Evolutionary conservation across 108 stramenopile genomes (phyloP).

Genomic region (Chaetoceros tenuissimus): DNA sequence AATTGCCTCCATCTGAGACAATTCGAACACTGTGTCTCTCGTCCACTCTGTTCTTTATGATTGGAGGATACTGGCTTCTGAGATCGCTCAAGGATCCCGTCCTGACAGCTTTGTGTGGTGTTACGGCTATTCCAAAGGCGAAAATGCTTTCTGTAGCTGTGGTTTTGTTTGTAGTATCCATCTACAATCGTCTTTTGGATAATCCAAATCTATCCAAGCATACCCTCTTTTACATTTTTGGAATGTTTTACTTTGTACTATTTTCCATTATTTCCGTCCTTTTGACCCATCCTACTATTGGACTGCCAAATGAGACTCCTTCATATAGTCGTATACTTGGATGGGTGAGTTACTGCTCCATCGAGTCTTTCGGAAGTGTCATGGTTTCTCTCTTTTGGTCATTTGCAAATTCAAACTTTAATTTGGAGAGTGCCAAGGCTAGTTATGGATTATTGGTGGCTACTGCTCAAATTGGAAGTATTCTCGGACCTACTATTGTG

Average conservation of each 20-base stretch:
- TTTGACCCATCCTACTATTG: slow-evolving; percentile 80
- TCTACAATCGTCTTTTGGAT: slow-evolving; percentile 91
- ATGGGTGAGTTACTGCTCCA: slow-evolving; percentile 93
- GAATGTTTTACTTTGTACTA: slow-evolving; percentile 81
- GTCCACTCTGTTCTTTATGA: slow-evolving; percentile 94
- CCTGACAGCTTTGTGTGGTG: slow-evolving; percentile 89
- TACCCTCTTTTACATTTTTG: slow-evolving; percentile 93
- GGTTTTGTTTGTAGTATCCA: slow-evolving; percentile 80
- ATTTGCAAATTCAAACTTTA: slow-evolving; percentile 88
- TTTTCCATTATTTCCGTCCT: slow-evolving; percentile 72
- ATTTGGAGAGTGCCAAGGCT: slow-evolving; percentile 87
- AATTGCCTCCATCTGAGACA: slow-evolving; percentile 74
- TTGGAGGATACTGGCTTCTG: slow-evolving; percentile 96
- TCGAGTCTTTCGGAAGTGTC: slow-evolving; percentile 94
- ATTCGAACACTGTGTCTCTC: slow-evolving; percentile 82
- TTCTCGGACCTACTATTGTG: slow-evolving; percentile 90
- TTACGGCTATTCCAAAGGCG: slow-evolving; percentile 87
- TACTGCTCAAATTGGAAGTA: slow-evolving; percentile 88
- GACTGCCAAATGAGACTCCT: slow-evolving; percentile 71
- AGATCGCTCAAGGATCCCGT: slow-evolving; percentile 92
- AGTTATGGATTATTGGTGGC: slow-evolving; percentile 95
- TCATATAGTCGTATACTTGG: slow-evolving; percentile 74
- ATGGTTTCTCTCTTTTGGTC: slow-evolving; percentile 94
- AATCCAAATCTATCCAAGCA: slow-evolving; percentile 71
- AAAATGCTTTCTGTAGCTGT: slow-evolving; percentile 92